Evolutionary conservation across 805 yeast genomes (phyloP).

Genomic region (Wickerhamomyces sydowiorum): DNA sequence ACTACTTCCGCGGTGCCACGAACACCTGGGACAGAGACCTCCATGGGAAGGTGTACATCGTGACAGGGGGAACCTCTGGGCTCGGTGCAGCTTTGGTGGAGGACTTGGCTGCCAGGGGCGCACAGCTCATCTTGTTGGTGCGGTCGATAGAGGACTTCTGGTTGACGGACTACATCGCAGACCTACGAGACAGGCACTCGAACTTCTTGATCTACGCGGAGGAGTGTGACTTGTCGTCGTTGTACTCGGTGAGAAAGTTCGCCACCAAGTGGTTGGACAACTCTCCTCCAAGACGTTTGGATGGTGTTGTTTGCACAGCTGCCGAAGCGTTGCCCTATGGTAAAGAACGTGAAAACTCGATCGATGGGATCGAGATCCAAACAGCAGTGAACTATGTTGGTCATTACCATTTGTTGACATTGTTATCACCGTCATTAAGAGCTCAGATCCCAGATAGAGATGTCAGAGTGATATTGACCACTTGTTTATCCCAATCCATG

Average conservation of each 20-base stretch:
- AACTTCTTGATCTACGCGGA: conserved; percentile 88
- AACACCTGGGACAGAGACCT: conserved; percentile 92
- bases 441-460: conserved; percentile 95
- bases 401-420: conserved; percentile 73
- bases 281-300: conserved; percentile 84
- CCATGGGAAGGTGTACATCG: conserved; percentile 80
- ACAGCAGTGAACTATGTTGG: conserved; percentile 77
- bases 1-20: conserved; percentile 69
- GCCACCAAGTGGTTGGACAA: conserved; percentile 95
- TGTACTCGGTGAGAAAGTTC: conserved; percentile 76
- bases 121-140: conserved; percentile 74
- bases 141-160: conserved; percentile 62
- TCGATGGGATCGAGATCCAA: conserved; percentile 85
- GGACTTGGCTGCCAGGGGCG: conserved; percentile 77
- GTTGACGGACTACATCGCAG: conserved; percentile 75
- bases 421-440: conserved; percentile 77
- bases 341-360: conserved; percentile 53
- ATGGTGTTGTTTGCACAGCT: conserved; percentile 85
- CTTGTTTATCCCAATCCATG: conserved; percentile 73
- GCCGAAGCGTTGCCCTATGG: conserved; percentile 75
- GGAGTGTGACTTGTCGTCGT: conserved; percentile 70
- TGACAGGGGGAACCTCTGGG: conserved; percentile 95
- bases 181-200: conserved; percentile 60
- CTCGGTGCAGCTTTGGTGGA: conserved; percentile 72
- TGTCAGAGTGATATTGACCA: conserved; percentile 72